Evolutionary conservation across 805 yeast genomes (phyloP), one percentile per base, ranked within the genome.

Genomic region (Metschnikowia anglica): DNA sequence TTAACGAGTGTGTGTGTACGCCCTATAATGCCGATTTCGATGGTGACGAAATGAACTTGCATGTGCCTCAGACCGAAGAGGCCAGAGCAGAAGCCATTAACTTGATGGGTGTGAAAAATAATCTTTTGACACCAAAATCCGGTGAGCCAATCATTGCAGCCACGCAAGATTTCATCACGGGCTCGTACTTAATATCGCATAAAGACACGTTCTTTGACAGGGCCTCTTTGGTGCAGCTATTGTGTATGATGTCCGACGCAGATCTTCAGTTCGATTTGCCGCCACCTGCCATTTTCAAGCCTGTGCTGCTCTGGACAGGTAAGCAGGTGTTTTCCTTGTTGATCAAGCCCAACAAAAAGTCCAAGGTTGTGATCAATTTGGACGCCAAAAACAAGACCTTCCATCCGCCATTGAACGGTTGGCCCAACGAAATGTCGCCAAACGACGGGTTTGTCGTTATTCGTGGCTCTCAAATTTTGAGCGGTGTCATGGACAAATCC

Each of bases 81-180:
- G 98, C 99, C 1, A 74, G 99, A 52, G 96, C 98, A 0, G 99
- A 93, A 65, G 99, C 99, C n/a, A 88, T 91, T 66, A 87, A 86
- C 58, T 74, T 93, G 59, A 93, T 93, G 99, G 99, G 98, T 41
- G 99, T 93, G 31, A 93, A 93, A 58, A 86, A 90, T 60, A 93
- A 93, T 61, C 72, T 93, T 50, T 76, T 93, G 54, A 93, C 99
- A 1, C 99, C 99, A 8, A 88, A 90, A 60, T 87, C 96, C 24
- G 99, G 99, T 56, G 99, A 95, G 59, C 99, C 99, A 0, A 93
- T 93, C 55, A 93, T 93, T 75, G 99, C 99, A 0, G 99, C 99
- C 7, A 93, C 99, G 0, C 99, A 93, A 73, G 99, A 93, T 79
- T 93, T 93, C 73, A 93, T 93, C 57, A 90, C 98, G 5, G 99